Percentiles rank a stretch among this genome's conserved stretches.
phyloP scores from a whole-genome alignment of 2,329 filamentous ascomycete species.

The Colletotrichum destructivum region DNA sequence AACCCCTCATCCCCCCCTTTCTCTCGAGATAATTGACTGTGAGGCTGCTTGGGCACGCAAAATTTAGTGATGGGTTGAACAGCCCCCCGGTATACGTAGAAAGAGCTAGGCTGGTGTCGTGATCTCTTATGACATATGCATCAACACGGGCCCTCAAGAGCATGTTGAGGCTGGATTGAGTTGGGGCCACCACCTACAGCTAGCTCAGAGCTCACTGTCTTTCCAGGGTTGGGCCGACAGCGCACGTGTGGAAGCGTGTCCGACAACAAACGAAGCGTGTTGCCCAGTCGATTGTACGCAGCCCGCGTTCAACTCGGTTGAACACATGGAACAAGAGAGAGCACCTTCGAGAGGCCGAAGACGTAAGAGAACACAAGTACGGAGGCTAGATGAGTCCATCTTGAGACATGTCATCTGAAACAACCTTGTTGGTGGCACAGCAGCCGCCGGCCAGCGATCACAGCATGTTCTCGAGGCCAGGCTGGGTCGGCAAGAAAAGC shows the following conservation, averaged over 20 bases:
- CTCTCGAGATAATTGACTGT: not conserved
- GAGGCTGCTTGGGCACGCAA: not conserved
- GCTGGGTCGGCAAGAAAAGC: constrained; percentile 11
- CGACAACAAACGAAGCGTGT: not conserved
- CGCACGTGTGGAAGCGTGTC: not conserved
- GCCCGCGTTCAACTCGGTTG: not conserved
- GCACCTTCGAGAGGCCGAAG: not conserved
- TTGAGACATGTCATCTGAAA: constrained; percentile 16
- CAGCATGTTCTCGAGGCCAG: not conserved
- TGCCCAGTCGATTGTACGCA: not conserved
- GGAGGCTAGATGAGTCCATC: not conserved
- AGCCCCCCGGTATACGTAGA: not conserved
- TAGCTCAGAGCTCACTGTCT: not conserved
- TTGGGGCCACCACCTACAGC: not conserved
- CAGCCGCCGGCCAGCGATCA: not conserved
- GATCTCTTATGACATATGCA: constrained; percentile 8
- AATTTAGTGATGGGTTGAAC: not conserved
- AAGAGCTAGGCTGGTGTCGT: not conserved
- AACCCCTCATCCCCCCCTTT: too few species aligned
- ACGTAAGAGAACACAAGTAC: not conserved
- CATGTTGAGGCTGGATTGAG: not conserved
- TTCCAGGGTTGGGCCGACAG: constrained; percentile 1
- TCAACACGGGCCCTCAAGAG: constrained; percentile 5
- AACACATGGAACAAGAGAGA: not conserved
- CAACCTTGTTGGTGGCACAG: constrained; percentile 1